These are phyloP conservation scores for Pseudozyma sp. DNA, from an alignment of 1,284 basidiomycete genomes.

Conservation along the genomic window DNA sequence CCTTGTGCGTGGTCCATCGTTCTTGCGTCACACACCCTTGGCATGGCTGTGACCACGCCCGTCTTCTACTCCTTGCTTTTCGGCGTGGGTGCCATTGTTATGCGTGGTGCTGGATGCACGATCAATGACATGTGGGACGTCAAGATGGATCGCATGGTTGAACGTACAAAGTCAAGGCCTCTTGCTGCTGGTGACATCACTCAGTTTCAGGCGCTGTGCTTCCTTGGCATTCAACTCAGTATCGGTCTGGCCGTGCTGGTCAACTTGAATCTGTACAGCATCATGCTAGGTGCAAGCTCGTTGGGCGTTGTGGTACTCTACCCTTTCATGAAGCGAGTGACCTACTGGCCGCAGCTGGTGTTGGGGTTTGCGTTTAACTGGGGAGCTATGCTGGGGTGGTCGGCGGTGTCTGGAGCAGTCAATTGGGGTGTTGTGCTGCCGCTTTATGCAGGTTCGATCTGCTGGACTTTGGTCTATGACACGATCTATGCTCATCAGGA, in stretches of 20 bases:
- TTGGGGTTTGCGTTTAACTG: slow-evolving; percentile 90
- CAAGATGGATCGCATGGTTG: slow-evolving; percentile 88
- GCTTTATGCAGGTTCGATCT: slow-evolving; percentile 87
- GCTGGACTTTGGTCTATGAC: slow-evolving; percentile 97
- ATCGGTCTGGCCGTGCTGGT: slow-evolving; percentile 88
- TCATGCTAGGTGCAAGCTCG: slow-evolving; percentile 89
- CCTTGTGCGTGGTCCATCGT: slow-evolving; percentile 76
- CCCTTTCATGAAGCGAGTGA: slow-evolving; percentile 97
- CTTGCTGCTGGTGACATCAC: slow-evolving; percentile 86
- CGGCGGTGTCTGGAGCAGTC: slow-evolving; percentile 84
- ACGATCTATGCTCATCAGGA: slow-evolving; percentile 99
- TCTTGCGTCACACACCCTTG: slow-evolving; percentile 60
- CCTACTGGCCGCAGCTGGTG: slow-evolving; percentile 91
- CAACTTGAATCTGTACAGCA: slow-evolving; percentile 95
- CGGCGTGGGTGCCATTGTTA: slow-evolving; percentile 88
- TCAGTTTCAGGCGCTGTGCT: slow-evolving; percentile 80
- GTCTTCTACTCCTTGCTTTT: slow-evolving; percentile 76
- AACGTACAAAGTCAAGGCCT: slow-evolving; percentile 77
- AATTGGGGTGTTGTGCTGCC: slow-evolving; percentile 82
- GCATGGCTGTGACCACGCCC: slow-evolving; percentile 44
- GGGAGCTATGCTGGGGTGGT: slow-evolving; percentile 96
- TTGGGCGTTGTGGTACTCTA: slow-evolving; percentile 88
- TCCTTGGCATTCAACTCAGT: slow-evolving; percentile 85
- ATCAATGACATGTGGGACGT: slow-evolving; percentile 99
- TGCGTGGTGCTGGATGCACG: slow-evolving; percentile 98